phyloP scores from a whole-genome alignment of 2,329 filamentous ascomycete genomes.

The Orbilia javanica region DNA sequence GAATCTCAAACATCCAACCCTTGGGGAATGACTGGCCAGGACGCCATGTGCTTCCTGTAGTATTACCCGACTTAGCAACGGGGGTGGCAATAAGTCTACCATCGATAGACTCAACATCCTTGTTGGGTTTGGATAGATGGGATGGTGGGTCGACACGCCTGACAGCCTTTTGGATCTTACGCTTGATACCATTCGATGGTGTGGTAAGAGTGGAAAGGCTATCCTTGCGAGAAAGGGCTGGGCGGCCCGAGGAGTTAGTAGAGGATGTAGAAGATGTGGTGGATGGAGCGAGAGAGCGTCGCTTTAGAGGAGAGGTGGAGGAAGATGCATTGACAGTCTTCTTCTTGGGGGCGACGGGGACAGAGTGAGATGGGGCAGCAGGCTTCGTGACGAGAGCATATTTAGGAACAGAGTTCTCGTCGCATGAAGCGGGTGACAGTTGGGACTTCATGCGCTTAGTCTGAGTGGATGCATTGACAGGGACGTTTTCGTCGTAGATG shows the following conservation, averaged over 20 bases:
- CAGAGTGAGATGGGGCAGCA: conserved; percentile 35
- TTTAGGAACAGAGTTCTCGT: conserved; percentile 51
- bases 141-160: conserved; percentile 48
- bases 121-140: conserved; percentile 27
- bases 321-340: conserved; percentile 18
- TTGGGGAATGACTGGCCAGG: conserved; percentile 54
- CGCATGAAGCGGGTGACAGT: conserved; percentile 33
- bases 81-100: conserved; percentile 53
- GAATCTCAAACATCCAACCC: conserved; percentile 89
- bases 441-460: conserved; percentile 55
- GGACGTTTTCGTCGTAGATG: conserved; percentile 52
- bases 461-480: conserved; percentile 24
- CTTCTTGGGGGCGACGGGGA: conserved; percentile 47
- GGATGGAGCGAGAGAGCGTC: conserved; percentile 21
- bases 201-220: conserved; percentile 45
- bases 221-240: conserved; percentile 44
- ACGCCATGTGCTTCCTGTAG: conserved; percentile 30
- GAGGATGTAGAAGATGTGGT: conserved; percentile 15
- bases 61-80: conserved; percentile 40
- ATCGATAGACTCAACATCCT: conserved; percentile 35
- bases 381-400: conserved; percentile 57
- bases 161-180: conserved; percentile 51
- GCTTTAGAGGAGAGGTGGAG: conserved; percentile 34
- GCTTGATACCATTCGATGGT: conserved; percentile 51
- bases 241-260: conserved; percentile 20